Base-by-base conservation (phyloP, 1,139 yeast species). In the Geotrichum klebahnii region DNA sequence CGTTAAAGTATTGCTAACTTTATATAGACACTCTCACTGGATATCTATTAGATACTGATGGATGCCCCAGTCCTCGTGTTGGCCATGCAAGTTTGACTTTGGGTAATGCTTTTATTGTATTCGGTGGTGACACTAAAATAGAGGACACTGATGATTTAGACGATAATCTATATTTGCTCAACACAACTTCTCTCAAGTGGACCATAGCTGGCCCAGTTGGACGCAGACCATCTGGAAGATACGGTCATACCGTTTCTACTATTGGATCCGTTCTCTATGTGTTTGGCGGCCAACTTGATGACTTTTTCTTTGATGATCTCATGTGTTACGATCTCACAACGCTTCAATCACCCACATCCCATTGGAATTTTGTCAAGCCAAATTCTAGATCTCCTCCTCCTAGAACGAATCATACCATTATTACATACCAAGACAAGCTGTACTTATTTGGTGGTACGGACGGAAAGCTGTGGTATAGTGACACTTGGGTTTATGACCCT, bases 211-310 rank as follows among this genome's bases (percentile, higher is more conserved):
- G 77, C 54, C 96, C 95, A 38, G 76, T 79, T 20, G 92, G 95
- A 23, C 78, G 80, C 53, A 82, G 87, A 61, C 98, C 98, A 0
- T 73, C 81, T 37, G 98, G 98, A 2, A 77, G 99, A 57, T 92
- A 92, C 66, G 98, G 98, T 19, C 97, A 92, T 67, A 82, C 95
- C 46, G 72, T 82, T 48, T 80, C 80, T 51, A 80, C 80, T 54
- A 73, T 77, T 57, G 84, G 86, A 47, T 82, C 94, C 4, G 78
- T 83, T 57, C 75, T 94, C 47, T 92, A 82, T 66, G 75, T 92
- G 9, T 92, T 89, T 70, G 99, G 98, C 48, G 99, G 99, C 48
- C 97, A 92, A 67, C 77, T 89, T 59, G 97, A 92, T 64, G 89
- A 86, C 62, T 80, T 80, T 53, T 87, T 84, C 54, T 90, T 87